Percentiles rank a stretch among this genome's conserved stretches.
These are phyloP conservation scores for Cladophialophora psammophila DNA, from an alignment of 2,329 filamentous ascomycete genomes.

Conservation along the genomic window DNA sequence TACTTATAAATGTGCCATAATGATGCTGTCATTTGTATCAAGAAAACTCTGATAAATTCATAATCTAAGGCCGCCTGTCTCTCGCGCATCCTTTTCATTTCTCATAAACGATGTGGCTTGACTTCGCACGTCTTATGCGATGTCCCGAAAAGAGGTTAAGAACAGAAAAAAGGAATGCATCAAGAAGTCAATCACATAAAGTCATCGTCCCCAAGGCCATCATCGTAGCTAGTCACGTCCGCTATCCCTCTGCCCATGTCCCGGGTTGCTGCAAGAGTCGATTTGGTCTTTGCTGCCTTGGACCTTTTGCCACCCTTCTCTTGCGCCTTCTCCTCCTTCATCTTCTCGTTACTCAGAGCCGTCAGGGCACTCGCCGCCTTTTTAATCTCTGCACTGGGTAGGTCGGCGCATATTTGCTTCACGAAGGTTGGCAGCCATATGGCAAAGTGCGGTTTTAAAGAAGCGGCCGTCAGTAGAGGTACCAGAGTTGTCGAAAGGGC, in stretches of 20 bases:
- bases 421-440: slow-evolving; percentile 90
- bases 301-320: slow-evolving; percentile 96
- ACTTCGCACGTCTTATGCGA: slow-evolving; percentile 21
- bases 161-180: neutral
- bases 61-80: slow-evolving; percentile 8
- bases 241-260: slow-evolving; percentile 61
- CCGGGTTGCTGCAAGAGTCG: slow-evolving; percentile 71
- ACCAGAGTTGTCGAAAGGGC: slow-evolving; percentile 78
- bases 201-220: slow-evolving; percentile 72
- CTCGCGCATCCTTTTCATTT: slow-evolving; percentile 11
- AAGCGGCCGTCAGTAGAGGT: slow-evolving; percentile 75
- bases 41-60: slow-evolving; percentile 1
- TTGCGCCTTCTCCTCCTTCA: slow-evolving; percentile 95
- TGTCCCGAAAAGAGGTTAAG: slow-evolving; percentile 21
- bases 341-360: slow-evolving; percentile 94
- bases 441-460: slow-evolving; percentile 88
- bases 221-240: slow-evolving; percentile 81
- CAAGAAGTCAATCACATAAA: slow-evolving; percentile 52
- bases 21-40: neutral
- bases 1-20: neutral
- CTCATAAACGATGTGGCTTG: slow-evolving; percentile 6
- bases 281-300: slow-evolving; percentile 96
- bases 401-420: slow-evolving; percentile 84
- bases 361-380: slow-evolving; percentile 89
- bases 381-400: slow-evolving; percentile 94